phyloP scores from a whole-genome alignment of 371 early-diverging fungal genomes.

The Mortierella sp. region DNA sequence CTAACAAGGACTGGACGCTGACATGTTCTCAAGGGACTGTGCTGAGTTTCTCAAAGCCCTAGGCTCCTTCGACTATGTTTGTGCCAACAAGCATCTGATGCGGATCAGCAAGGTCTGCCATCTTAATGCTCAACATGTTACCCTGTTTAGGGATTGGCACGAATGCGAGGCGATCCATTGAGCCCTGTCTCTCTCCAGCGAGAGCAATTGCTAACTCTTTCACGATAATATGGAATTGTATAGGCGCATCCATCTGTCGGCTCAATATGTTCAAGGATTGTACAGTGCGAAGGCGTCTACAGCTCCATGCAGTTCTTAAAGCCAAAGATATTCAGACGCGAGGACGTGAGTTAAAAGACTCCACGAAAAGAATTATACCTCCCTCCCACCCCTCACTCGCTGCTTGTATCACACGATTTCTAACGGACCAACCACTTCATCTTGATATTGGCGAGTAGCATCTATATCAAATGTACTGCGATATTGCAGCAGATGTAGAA shows the following conservation, averaged over 20 bases:
- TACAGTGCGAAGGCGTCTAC: conserved; percentile 46
- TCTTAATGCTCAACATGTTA: conserved; percentile 32
- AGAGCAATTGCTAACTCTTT: no score
- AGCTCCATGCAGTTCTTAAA: conserved; percentile 51
- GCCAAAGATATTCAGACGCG: conserved; percentile 53
- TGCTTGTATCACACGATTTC: no score
- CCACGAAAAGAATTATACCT: no score
- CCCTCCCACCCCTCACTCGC: no score
- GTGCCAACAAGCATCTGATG: conserved; percentile 62
- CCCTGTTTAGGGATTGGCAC: no score
- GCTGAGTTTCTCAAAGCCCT: conserved; percentile 61
- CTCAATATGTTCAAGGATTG: conserved; percentile 35
- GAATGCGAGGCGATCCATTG: no score
- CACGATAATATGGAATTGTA: no score
- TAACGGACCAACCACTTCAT: no score
- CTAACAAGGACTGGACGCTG: no score
- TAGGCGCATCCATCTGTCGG: conserved; percentile 44
- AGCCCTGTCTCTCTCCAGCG: no score
- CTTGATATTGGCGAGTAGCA: conserved; percentile 5
- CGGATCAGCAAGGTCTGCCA: conserved; percentile 57
- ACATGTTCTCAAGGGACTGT: conserved; percentile 47
- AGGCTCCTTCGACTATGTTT: conserved; percentile 69
- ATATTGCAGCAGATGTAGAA: conserved; percentile 30
- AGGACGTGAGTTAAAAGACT: conserved; percentile 27
- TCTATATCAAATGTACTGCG: conserved; percentile 39